phyloP scores from a whole-genome alignment of 2,329 filamentous ascomycete species.

The Chrysoporthe deuterocubensis region DNA sequence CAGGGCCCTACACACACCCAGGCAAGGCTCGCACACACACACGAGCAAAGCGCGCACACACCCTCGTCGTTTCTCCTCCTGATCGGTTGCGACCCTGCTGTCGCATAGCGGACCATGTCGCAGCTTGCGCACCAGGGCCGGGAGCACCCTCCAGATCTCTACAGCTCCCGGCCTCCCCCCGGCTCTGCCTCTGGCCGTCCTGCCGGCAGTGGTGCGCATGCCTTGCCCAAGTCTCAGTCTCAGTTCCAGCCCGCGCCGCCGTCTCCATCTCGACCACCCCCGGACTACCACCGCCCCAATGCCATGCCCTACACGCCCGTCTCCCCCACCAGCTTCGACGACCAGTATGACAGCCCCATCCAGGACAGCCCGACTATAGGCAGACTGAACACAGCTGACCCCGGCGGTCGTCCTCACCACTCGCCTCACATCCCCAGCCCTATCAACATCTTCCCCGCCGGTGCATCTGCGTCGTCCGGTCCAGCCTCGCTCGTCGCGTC shows the following conservation, averaged over 20 bases:
- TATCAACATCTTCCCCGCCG: conserved; percentile 35
- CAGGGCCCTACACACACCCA: conserved; percentile 5
- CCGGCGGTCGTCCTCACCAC: conserved; percentile 10
- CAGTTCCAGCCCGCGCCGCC: conserved; percentile 26
- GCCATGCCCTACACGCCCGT: conserved; percentile 23
- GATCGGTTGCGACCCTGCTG: conserved; percentile 12
- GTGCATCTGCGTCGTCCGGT: conserved; percentile 31
- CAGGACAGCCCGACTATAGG: conserved; percentile 55
- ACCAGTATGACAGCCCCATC: conserved; percentile 32
- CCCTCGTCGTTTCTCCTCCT: conserved; percentile 14
- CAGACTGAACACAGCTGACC: conserved; percentile 35
- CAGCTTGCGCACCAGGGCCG: conserved; percentile 54
- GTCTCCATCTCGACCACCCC: conserved; percentile 11
- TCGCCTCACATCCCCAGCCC: conserved; percentile 30
- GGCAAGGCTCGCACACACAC: too few species aligned
- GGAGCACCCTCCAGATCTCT: conserved; percentile 44
- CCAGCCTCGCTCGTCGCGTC: conserved; percentile 21
- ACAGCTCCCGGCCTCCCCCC: conserved; percentile 24
- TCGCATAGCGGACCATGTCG: conserved; percentile 55
- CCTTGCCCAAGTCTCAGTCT: conserved; percentile 21
- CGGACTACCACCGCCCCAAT: conserved; percentile 27
- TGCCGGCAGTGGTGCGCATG: conserved; percentile 9
- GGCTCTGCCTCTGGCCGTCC: conserved; percentile 18
- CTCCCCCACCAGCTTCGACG: conserved; percentile 28
- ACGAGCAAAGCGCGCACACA: too few species aligned